phyloP scores from a whole-genome alignment of 169 alveolate genomes.

The Plasmodium coatneyi region DNA sequence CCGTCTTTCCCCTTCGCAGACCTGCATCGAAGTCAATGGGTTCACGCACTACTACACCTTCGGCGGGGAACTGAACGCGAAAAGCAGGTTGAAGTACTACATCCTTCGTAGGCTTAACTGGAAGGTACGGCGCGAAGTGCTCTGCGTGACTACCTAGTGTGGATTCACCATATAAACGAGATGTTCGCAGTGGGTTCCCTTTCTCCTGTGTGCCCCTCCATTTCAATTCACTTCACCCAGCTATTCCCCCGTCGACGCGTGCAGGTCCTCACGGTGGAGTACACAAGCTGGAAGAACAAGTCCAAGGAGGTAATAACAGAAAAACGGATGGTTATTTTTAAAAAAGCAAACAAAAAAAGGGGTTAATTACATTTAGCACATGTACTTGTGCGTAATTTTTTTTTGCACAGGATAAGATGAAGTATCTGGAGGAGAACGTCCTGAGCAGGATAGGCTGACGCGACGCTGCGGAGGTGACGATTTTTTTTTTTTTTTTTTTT shows the following conservation, averaged over 20 bases:
- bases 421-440: slow-evolving; percentile 44
- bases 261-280: slow-evolving; percentile 56
- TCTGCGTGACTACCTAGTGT: neutral
- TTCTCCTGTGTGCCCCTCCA: neutral
- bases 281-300: slow-evolving; percentile 70
- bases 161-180: neutral
- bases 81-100: slow-evolving; percentile 30
- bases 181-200: neutral
- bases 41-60: slow-evolving; percentile 71
- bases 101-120: slow-evolving; percentile 45
- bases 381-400: neutral
- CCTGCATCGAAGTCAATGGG: slow-evolving; percentile 64
- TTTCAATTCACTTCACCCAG: neutral
- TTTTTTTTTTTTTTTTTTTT: neutral
- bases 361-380: neutral
- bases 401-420: slow-evolving; percentile 32
- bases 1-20: neutral
- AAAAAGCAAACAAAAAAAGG: neutral
- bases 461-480: neutral
- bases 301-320: slow-evolving; percentile 52
- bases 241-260: neutral
- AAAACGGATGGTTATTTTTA: neutral
- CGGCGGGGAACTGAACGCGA: slow-evolving; percentile 33
- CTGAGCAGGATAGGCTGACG: slow-evolving; percentile 25
- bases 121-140: slow-evolving; percentile 26